A percentile compares a stretch with the other conserved stretches of the same genome.
phyloP scores from a whole-genome alignment of 805 yeast genomes.

The Ogataea pini region DNA sequence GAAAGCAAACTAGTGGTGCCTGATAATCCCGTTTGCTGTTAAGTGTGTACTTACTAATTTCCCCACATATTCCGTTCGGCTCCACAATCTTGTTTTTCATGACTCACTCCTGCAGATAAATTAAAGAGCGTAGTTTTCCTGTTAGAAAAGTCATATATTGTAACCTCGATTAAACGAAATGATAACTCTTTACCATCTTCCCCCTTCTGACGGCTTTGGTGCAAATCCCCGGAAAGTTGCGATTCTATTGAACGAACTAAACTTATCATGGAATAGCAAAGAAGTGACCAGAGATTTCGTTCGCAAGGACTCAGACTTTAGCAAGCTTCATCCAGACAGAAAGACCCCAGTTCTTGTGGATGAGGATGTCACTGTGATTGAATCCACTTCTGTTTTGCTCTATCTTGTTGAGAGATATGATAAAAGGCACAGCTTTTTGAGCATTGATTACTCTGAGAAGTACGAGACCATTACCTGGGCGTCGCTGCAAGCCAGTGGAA shows the following conservation, averaged over 20 bases:
- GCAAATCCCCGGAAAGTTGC: slow-evolving; percentile 6
- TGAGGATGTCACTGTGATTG: background rate
- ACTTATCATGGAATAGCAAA: background rate
- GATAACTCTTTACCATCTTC: slow-evolving; percentile 4
- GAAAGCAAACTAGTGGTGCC: no score
- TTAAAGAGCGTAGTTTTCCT: no score
- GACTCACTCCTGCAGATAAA: no score
- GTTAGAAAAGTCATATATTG: no score
- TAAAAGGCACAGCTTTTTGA: background rate
- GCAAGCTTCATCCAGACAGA: slow-evolving; percentile 3
- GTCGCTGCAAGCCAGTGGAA: slow-evolving; percentile 2
- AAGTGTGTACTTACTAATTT: no score
- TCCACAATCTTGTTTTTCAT: no score
- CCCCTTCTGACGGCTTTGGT: slow-evolving; percentile 4
- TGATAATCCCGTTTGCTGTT: no score
- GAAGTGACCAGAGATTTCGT: background rate
- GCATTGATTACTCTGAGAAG: background rate
- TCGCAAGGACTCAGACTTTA: background rate
- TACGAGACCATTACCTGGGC: slow-evolving; percentile 3
- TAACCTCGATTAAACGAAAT: background rate
- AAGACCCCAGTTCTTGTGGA: slow-evolving; percentile 3
- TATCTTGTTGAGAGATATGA: slow-evolving; percentile 7
- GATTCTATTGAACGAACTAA: slow-evolving; percentile 3
- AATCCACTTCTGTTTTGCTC: background rate
- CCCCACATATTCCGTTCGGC: no score